phyloP scores from a whole-genome alignment of 768 basidiomycete species.

The Tylopilus sp. region DNA sequence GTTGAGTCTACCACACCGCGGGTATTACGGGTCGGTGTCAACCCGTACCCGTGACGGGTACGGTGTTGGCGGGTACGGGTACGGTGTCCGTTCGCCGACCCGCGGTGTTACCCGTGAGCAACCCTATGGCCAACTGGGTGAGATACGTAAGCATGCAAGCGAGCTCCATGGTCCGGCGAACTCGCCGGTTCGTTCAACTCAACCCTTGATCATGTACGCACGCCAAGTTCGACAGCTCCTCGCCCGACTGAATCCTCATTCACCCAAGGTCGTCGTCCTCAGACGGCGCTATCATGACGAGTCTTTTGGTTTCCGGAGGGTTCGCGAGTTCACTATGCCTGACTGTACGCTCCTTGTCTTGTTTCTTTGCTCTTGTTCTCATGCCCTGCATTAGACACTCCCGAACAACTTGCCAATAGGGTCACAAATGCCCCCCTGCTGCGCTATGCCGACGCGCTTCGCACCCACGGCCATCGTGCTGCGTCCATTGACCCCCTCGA shows the following conservation, averaged over 20 bases:
- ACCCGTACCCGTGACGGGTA: too few species aligned
- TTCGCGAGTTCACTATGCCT: conserved; percentile 57
- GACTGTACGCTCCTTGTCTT: conserved; percentile 53
- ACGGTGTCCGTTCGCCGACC: too few species aligned
- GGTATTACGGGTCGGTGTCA: too few species aligned
- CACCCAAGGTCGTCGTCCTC: conserved; percentile 16
- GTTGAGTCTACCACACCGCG: too few species aligned
- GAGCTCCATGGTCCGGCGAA: too few species aligned
- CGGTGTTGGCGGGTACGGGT: too few species aligned
- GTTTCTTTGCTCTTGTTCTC: not conserved
- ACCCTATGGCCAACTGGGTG: too few species aligned
- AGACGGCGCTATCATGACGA: conserved; percentile 64
- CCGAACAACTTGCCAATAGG: too few species aligned
- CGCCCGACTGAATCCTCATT: not conserved
- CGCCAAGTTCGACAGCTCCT: conserved; percentile 16
- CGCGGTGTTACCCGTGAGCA: too few species aligned
- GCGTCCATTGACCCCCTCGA: conserved; percentile 87
- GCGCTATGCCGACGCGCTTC: conserved; percentile 85
- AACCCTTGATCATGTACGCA: conserved; percentile 13
- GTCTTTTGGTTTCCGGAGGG: conserved; percentile 74
- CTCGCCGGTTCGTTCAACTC: too few species aligned
- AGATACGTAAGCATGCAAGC: too few species aligned
- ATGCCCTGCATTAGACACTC: conserved; percentile 46
- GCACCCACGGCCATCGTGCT: conserved; percentile 83
- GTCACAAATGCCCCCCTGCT: too few species aligned